Percentiles rank a stretch among this genome's conserved stretches.
phyloP scores from a whole-genome alignment of 164 flowering plant species.

The Buxus sempervirens region DNA sequence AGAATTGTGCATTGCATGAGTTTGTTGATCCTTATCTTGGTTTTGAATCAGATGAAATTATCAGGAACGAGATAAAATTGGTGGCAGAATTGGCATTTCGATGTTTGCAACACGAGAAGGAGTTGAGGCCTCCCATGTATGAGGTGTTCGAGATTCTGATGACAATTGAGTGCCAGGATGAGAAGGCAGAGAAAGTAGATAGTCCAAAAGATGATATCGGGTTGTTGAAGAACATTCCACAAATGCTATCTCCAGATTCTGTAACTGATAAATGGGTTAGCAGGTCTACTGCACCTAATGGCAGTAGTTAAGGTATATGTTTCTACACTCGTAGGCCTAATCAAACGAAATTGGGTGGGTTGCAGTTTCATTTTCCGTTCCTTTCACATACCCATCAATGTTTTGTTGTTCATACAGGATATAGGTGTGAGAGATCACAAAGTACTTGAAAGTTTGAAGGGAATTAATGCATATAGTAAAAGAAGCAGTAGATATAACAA shows the following conservation, averaged over 20 bases:
- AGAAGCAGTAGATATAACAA: no score
- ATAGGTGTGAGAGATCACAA: no score
- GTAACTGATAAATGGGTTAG: slow-evolving; percentile 39
- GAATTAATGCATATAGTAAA: no score
- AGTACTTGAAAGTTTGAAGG: no score
- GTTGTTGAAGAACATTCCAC: slow-evolving; percentile 25
- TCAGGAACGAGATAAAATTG: slow-evolving; percentile 6
- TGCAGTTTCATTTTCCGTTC: no score
- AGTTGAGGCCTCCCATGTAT: slow-evolving; percentile 14
- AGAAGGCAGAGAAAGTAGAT: not conserved
- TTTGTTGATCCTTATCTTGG: slow-evolving; percentile 11
- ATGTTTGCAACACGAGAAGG: slow-evolving; percentile 10
- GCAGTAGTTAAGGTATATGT: no score
- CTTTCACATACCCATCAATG: no score
- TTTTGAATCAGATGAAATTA: slow-evolving; percentile 4
- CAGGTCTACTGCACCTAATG: slow-evolving; percentile 28
- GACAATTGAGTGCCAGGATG: not conserved
- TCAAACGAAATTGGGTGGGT: no score
- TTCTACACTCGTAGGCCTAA: no score
- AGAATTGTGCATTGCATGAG: slow-evolving; percentile 1
- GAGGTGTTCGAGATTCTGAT: slow-evolving; percentile 8
- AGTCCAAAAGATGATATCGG: slow-evolving; percentile 17
- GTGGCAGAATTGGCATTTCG: slow-evolving; percentile 18
- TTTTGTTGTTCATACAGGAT: no score
- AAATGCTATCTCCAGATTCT: slow-evolving; percentile 31